Evolutionary conservation across 768 basidiomycete genomes (phyloP).

Genomic region (Tulasnella sp.): DNA sequence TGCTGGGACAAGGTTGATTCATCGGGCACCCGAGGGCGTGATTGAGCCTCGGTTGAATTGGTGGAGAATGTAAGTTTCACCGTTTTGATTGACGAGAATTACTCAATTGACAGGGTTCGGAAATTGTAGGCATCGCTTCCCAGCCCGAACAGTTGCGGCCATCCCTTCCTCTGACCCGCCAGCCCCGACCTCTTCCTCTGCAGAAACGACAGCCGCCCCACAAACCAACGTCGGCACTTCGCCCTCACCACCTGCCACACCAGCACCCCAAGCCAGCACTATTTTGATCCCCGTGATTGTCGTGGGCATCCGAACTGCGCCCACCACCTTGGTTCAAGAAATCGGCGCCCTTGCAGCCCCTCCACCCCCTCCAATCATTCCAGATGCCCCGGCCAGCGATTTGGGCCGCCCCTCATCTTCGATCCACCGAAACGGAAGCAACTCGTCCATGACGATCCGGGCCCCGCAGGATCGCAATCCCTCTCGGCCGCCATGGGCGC

Average conservation of each 20-base stretch:
- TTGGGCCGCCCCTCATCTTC: neutral
- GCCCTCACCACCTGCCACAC: conserved; percentile 24
- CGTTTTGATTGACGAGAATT: neutral
- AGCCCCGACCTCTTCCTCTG: neutral
- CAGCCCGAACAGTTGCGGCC: conserved; percentile 30
- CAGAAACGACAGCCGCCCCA: conserved; percentile 21
- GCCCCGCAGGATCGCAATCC: neutral
- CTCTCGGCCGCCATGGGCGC: neutral
- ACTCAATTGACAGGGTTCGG: neutral
- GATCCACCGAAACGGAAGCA: neutral
- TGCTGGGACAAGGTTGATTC: conserved; percentile 14
- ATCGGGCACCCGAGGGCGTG: conserved; percentile 29
- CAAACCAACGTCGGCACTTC: neutral
- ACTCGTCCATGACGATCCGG: neutral
- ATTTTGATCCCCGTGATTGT: conserved; percentile 33
- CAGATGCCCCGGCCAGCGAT: neutral
- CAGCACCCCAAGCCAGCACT: neutral
- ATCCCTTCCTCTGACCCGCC: neutral
- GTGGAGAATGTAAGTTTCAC: conserved; percentile 37
- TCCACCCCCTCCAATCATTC: neutral
- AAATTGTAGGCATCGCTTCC: conserved; percentile 33
- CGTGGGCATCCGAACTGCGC: conserved; percentile 32
- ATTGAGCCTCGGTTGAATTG: conserved; percentile 36
- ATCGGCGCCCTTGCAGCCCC: conserved; percentile 23
- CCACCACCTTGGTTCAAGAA: conserved; percentile 23